Base-by-base conservation (phyloP, 305 asterid genomes). In the Ilex paraguariensis region DNA sequence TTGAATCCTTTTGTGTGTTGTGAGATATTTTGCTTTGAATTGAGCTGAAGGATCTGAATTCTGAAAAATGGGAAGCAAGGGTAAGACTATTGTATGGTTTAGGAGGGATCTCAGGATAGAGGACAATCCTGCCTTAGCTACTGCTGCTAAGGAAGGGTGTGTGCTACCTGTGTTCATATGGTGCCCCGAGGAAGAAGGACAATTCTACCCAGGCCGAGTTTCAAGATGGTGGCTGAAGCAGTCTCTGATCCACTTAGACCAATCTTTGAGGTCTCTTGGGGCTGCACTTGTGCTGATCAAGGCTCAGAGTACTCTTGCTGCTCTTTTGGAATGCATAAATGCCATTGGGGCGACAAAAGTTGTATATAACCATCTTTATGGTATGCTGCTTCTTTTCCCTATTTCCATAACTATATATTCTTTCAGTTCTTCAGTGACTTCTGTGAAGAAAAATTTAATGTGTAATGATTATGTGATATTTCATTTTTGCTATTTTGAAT, bases 151-250 rank as follows among this genome's bases (percentile, higher is more conserved):
- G 65, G 88, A 79, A 74, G 97, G 92, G 40, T 68, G 79, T 69
- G 79, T 92, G 8, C 70, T 89, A 21, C 96, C 94, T 0, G 83
- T 92, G 7, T 92, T 82, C 48, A 90, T 92, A 64, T 92, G 98
- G 98, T 77, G 98, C 71, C 97, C 98, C 7, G 61, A 75, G 58
- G 98, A 92, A 70, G 97, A 92, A 72, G 95, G 86, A 4, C 87
- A 78, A 5, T 92, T 78, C 72, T 73, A 84, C 30, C 95, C 98
- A 0, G 97, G 98, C 33, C 82, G 98, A 55, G 98, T 86, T 66
- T 92, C 97, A 3, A 71, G 98, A 60, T 89, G 98, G 98, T 92
- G 97, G 97, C 70, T 92, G 63, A 92, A 92, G 75, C 94, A 87
- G 44, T 92, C 97, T 52, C 89, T 92, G 30, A 62, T 80, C 30